phyloP scores from a whole-genome alignment of 2,329 filamentous ascomycete genomes.

The Fusarium cyanostomum region DNA sequence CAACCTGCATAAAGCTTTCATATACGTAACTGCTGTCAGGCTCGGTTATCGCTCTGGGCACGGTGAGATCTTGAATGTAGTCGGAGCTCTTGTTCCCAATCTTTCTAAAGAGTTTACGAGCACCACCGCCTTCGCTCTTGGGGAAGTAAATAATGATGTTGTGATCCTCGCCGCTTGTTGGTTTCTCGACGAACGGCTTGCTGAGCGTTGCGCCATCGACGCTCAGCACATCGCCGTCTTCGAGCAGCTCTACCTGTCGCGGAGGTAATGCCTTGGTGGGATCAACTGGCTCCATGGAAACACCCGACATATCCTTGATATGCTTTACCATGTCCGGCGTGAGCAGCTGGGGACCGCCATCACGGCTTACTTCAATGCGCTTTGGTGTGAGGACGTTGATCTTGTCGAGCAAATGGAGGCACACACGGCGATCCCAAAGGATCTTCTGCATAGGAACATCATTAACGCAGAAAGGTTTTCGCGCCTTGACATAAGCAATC shows the following conservation, averaged over 20 bases:
- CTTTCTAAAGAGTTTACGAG: conserved; percentile 91
- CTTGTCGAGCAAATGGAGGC: conserved; percentile 85
- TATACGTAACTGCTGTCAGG: conserved; percentile 89
- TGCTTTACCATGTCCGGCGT: conserved; percentile 83
- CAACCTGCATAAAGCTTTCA: conserved; percentile 95
- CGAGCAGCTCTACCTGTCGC: conserved; percentile 81
- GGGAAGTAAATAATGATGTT: conserved; percentile 99
- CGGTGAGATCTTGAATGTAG: conserved; percentile 78
- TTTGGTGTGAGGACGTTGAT: conserved; percentile 90
- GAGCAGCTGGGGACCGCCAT: conserved; percentile 84
- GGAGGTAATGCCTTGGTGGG: conserved; percentile 72
- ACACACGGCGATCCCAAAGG: conserved; percentile 93
- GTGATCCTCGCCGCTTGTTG: conserved; percentile 97
- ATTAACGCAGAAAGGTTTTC: conserved; percentile 97
- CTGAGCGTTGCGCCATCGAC: conserved; percentile 84
- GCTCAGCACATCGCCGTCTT: conserved; percentile 85
- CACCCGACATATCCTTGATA: conserved; percentile 81
- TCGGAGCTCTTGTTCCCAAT: conserved; percentile 99
- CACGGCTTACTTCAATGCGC: conserved; percentile 89
- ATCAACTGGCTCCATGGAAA: conserved; percentile 75
- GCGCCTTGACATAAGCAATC: conserved; percentile 90
- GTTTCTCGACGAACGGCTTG: conserved; percentile 98
- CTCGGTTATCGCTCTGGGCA: conserved; percentile 85
- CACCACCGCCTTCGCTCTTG: conserved; percentile 85
- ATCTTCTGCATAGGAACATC: conserved; percentile 98